A percentile compares a stretch with the other conserved stretches of the same genome.
Evolutionary conservation across 352 stramenopile species (phyloP).

Genomic region (Globisporangium camurandrum): DNA sequence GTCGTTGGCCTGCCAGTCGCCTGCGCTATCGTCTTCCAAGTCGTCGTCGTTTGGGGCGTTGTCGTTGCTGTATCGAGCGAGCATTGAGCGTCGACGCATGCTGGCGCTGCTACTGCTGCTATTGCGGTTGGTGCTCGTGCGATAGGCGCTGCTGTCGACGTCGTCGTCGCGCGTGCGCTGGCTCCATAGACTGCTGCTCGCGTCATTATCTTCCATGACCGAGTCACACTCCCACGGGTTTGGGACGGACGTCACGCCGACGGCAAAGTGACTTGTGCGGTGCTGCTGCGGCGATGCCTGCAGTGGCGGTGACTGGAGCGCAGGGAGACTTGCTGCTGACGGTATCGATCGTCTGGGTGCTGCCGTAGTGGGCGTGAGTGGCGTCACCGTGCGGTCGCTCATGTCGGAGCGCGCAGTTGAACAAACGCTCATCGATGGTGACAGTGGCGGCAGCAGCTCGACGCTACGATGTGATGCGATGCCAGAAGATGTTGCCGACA

Average conservation of each 20-base stretch:
- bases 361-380: background rate
- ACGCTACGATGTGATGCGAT: background rate
- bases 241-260: conserved; percentile 14
- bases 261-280: too few species aligned
- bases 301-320: conserved; percentile 16
- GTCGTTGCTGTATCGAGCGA: conserved; percentile 11
- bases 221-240: conserved; percentile 65
- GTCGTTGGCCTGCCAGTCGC: conserved; percentile 67
- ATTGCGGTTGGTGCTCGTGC: background rate
- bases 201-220: conserved; percentile 27
- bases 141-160: conserved; percentile 7
- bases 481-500: conserved; percentile 10
- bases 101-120: too few species aligned
- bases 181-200: conserved; percentile 38
- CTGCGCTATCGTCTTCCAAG: conserved; percentile 8
- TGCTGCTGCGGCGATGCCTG: background rate
- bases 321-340: conserved; percentile 14
- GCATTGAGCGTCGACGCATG: conserved; percentile 7
- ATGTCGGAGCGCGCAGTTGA: conserved; percentile 24
- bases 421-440: conserved; percentile 19
- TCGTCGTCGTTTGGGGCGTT: conserved; percentile 7
- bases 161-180: conserved; percentile 28
- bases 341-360: conserved; percentile 7
- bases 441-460: conserved; percentile 16
- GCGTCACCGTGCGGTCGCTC: conserved; percentile 10